Conservation (phyloP, 1,284 basidiomycete genomes). For the Sparassis latifolia region DNA sequence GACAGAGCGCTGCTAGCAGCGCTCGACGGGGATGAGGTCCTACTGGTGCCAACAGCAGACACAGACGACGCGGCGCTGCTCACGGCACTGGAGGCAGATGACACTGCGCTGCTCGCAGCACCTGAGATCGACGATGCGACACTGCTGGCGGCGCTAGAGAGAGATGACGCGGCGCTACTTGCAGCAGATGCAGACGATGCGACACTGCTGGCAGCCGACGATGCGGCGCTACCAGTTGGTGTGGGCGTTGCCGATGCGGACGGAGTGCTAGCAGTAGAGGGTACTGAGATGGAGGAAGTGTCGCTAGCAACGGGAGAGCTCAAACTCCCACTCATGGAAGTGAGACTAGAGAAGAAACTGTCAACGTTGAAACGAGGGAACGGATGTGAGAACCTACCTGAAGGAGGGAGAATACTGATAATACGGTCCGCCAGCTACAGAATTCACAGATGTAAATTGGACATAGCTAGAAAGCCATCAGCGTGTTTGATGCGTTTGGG, state of each 20-base stretch:
- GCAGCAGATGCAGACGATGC: too few species aligned
- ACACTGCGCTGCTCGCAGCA: too few species aligned
- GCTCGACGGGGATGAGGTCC: too few species aligned
- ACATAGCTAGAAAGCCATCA: slow-evolving; percentile 40
- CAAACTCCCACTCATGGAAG: slow-evolving; percentile 54
- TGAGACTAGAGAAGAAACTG: slow-evolving; percentile 31
- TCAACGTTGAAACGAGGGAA: background rate
- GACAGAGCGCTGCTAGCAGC: too few species aligned
- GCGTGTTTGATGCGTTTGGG: too few species aligned
- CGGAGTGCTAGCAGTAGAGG: slow-evolving; percentile 27
- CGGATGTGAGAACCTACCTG: slow-evolving; percentile 29
- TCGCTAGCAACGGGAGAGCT: slow-evolving; percentile 39
- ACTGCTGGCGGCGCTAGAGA: too few species aligned
- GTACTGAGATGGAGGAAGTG: slow-evolving; percentile 40
- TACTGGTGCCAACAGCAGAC: too few species aligned
- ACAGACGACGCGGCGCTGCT: too few species aligned
- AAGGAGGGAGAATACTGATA: slow-evolving; percentile 50
- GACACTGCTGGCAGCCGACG: too few species aligned
- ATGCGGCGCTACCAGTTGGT: slow-evolving; percentile 1
- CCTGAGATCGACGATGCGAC: too few species aligned
- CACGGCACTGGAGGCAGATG: too few species aligned
- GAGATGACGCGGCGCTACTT: too few species aligned
- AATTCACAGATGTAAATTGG: slow-evolving; percentile 42
- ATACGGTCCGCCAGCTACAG: slow-evolving; percentile 31
- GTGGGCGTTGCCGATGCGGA: slow-evolving; percentile 12